These are phyloP conservation scores for Skeletonema grethae DNA, from an alignment of 108 stramenopile species.

Conservation along the genomic window DNA sequence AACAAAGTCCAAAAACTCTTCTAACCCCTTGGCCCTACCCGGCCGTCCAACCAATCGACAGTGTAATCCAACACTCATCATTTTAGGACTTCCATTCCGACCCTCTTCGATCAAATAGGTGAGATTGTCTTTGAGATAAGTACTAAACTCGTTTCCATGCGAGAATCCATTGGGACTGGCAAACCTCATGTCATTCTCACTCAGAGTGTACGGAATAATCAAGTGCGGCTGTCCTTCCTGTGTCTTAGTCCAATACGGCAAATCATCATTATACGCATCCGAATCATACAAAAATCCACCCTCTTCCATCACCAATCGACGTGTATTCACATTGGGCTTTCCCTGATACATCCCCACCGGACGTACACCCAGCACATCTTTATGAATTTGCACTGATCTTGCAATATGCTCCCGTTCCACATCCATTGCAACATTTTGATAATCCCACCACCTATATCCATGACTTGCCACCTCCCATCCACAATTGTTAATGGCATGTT, in stretches of 20 bases:
- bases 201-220: conserved; percentile 92
- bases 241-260: conserved; percentile 91
- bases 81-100: conserved; percentile 78
- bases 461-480: conserved; percentile 91
- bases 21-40: conserved; percentile 84
- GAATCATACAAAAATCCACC: conserved; percentile 94
- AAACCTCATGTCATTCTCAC: conserved; percentile 95
- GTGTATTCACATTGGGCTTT: conserved; percentile 84
- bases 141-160: conserved; percentile 75
- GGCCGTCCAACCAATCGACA: conserved; percentile 89
- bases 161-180: conserved; percentile 85
- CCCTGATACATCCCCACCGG: conserved; percentile 95
- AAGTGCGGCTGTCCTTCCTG: conserved; percentile 70
- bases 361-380: conserved; percentile 74
- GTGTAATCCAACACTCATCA: conserved; percentile 94
- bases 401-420: conserved; percentile 88
- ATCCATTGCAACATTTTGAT: conserved; percentile 83
- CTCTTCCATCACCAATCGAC: conserved; percentile 83
- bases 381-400: conserved; percentile 88
- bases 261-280: conserved; percentile 92
- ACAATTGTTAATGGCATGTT: conserved; percentile 40
- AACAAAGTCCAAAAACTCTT: conserved; percentile 90
- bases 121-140: conserved; percentile 80
- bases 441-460: conserved; percentile 96
- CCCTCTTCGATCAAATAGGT: conserved; percentile 78